Conservation (phyloP, 805 yeast species). For the Candida nemodendra region DNA sequence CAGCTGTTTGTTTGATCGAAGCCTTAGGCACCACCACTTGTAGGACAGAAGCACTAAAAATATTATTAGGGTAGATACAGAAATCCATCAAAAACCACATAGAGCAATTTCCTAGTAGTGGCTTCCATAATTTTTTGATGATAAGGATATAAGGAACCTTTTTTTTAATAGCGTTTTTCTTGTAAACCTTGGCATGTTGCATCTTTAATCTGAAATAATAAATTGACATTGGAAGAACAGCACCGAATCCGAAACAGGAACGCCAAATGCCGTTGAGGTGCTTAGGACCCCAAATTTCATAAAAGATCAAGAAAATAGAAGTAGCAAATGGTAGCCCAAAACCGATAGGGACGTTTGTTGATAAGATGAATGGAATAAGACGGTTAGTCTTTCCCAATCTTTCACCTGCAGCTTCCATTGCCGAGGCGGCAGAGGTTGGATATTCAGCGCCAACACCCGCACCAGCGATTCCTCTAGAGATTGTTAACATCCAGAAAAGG, state of each 20-base stretch:
- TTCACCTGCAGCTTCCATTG: conserved; percentile 57
- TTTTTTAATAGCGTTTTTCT: conserved; percentile 45
- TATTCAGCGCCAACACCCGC: conserved; percentile 61
- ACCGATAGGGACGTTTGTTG: conserved; percentile 47
- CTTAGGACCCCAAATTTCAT: conserved; percentile 37
- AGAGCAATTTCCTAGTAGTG: conserved; percentile 52
- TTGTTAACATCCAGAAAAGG: conserved; percentile 41
- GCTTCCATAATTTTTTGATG: conserved; percentile 46
- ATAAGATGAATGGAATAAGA: conserved; percentile 41
- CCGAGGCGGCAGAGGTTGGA: conserved; percentile 59
- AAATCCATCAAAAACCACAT: conserved; percentile 67
- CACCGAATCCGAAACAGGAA: conserved; percentile 49
- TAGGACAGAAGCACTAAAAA: conserved; percentile 50
- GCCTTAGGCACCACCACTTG: conserved; percentile 37
- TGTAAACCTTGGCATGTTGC: conserved; percentile 46
- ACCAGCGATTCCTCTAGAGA: conserved; percentile 9
- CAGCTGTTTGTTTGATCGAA: conserved; percentile 39
- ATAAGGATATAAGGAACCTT: conserved; percentile 56
- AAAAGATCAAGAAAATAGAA: conserved; percentile 43
- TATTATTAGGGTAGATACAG: conserved; percentile 63
- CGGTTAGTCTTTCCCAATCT: conserved; percentile 36
- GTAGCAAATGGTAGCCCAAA: conserved; percentile 50
- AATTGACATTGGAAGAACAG: conserved; percentile 56
- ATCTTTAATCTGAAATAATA: conserved; percentile 66
- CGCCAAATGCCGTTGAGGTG: conserved; percentile 43